Conservation (phyloP, 257 asterid species). For the Fraxinus pennsylvanica region DNA sequence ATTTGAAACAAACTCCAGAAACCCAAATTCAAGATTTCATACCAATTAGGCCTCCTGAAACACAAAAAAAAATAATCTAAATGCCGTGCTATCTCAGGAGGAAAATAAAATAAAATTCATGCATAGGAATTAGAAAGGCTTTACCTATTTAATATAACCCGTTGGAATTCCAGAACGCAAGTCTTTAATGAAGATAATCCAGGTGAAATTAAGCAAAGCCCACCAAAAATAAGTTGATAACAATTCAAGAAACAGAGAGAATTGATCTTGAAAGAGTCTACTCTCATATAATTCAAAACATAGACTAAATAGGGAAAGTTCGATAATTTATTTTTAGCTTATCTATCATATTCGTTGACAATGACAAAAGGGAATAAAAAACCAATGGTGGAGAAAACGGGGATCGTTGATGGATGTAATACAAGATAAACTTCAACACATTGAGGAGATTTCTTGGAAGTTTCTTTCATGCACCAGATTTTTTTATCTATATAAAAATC, state of each 20-base stretch:
- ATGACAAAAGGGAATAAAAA: conserved; percentile 22
- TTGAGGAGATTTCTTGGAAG: conserved; percentile 30
- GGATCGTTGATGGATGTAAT: neutral
- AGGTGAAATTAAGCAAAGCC: conserved; percentile 13
- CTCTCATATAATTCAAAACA: conserved; percentile 7
- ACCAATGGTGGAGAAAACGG: conserved; percentile 29
- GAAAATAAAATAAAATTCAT: neutral
- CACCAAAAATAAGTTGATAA: neutral
- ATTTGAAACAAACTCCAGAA: conserved; percentile 1
- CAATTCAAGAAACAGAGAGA: neutral
- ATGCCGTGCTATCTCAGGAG: conserved; percentile 9
- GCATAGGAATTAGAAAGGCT: conserved; percentile 1
- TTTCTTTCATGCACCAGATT: conserved; percentile 19
- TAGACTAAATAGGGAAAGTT: neutral
- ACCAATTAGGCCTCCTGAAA: conserved; percentile 8
- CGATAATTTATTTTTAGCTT: neutral
- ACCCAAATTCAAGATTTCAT: conserved; percentile 12
- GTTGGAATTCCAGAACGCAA: neutral
- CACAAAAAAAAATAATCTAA: neutral
- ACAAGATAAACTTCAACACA: conserved; percentile 18
- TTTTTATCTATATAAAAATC: neutral
- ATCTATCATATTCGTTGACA: neutral
- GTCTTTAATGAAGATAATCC: conserved; percentile 21
- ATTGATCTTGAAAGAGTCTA: conserved; percentile 36
- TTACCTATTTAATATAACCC: conserved; percentile 19